Evolutionary conservation across 805 yeast genomes (phyloP), one percentile per base, ranked within the genome.

Genomic region (Candida pini): DNA sequence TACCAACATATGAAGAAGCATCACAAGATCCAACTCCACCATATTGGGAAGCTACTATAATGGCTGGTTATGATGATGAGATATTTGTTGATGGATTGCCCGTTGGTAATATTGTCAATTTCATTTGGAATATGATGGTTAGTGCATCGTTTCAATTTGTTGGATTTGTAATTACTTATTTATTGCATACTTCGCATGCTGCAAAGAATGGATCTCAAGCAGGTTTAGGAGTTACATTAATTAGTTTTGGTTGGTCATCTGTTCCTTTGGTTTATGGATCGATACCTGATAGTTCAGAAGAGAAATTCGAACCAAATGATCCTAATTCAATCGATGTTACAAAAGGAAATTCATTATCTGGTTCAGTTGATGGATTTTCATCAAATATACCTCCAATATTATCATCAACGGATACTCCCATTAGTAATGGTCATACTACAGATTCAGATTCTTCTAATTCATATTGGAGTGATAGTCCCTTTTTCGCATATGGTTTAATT

Each of bases 181-280:
- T 90, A 29, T 66, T 92, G 35, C 97, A 92, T 60, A 90, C 97
- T 1, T 85, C 97, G 3, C 98, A 92, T 56, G 97, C 97, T 5
- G 95, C 97, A 4, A 87, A 86, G 54, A 89, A 89, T 51, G 98
- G 98, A 3, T 81, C 97, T 2, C 68, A 95, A 41, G 83, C 90
- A 14, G 98, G 98, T 0, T 63, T 92, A 38, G 97, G 97, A 2
- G 54, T 84, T 40, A 87, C 96, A 0, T 72, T 92, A 43, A 66
- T 90, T 34, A 75, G 80, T 35, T 77, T 79, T 44, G 95, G 84
- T 3, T 72, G 69, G 43, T 63, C 69, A 21, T 66, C 76, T 62
- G 60, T 73, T 24, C 81, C 83, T 2, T 57, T 59, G 8, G 43
- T 49, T 36, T 58, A 55, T 19, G 49, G 47, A 16, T 33, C 54